A percentile compares a stretch with the other conserved stretches of the same genome.
These are phyloP conservation scores for Lavandula angustifolia DNA, from an alignment of 257 asterid genomes.

Conservation along the genomic window DNA sequence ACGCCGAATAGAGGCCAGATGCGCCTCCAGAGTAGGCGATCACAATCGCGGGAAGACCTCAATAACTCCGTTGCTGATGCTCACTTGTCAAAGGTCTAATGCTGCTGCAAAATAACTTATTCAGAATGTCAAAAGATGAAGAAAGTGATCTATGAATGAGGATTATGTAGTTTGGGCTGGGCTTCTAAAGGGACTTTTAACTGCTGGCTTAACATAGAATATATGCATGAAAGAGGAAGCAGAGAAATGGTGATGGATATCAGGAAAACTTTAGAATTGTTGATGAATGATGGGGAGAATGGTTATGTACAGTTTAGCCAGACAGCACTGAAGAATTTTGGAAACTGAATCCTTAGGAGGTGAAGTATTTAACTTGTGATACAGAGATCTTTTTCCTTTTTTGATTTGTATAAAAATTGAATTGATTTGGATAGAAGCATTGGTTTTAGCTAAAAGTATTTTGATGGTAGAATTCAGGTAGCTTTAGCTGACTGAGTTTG, in stretches of 20 bases:
- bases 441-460: constrained; percentile 18
- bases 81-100: constrained; percentile 48
- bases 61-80: constrained; percentile 63
- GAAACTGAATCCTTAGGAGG: constrained; percentile 27
- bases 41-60: constrained; percentile 94
- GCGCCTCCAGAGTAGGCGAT: constrained; percentile 83
- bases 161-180: not conserved
- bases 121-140: constrained; percentile 15
- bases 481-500: not conserved
- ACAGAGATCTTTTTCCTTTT: constrained; percentile 4
- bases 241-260: not conserved
- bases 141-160: constrained; percentile 10
- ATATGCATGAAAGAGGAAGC: not conserved
- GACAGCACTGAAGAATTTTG: constrained; percentile 32
- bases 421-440: constrained; percentile 22
- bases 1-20: constrained; percentile 63
- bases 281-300: constrained; percentile 9
- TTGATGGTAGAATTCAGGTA: constrained; percentile 6
- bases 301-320: constrained; percentile 15
- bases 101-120: constrained; percentile 22
- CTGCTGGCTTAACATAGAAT: not conserved
- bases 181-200: not conserved
- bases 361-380: constrained; percentile 15
- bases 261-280: too few relatives aligned
- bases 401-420: constrained; percentile 32